A percentile compares a stretch with the other conserved stretches of the same genome.
phyloP scores from a whole-genome alignment of 257 asterid species.

The Nemophila menziesii region DNA sequence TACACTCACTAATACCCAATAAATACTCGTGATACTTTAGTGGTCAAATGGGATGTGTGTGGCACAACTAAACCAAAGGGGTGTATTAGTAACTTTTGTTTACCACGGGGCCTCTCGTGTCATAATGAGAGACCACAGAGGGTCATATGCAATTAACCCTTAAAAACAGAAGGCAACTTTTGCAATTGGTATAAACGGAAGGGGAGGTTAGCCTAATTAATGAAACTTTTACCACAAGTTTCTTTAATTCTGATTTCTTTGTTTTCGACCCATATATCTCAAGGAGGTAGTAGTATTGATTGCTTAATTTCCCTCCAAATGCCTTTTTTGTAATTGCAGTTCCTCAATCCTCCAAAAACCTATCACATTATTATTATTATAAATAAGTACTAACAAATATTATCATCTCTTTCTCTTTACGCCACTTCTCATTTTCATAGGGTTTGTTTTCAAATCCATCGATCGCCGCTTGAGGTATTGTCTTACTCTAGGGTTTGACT shows the following conservation, averaged over 20 bases:
- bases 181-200: background rate
- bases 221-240: too few relatives aligned
- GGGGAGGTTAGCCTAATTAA: background rate
- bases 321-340: background rate
- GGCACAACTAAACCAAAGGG: too few relatives aligned
- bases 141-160: too few relatives aligned
- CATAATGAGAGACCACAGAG: too few relatives aligned
- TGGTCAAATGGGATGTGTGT: too few relatives aligned
- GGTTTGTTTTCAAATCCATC: background rate
- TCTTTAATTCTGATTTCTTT: too few relatives aligned
- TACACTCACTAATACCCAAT: too few relatives aligned
- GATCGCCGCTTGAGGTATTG: conserved; percentile 1
- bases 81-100: too few relatives aligned
- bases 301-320: conserved; percentile 18
- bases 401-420: conserved; percentile 7
- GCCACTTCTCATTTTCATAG: conserved; percentile 6
- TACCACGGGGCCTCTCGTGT: too few relatives aligned
- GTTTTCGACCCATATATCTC: background rate
- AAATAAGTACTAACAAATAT: background rate
- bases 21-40: too few relatives aligned
- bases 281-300: background rate
- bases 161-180: background rate
- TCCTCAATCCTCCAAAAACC: background rate
- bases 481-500: background rate
- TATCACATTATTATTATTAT: background rate